Base-by-base conservation (phyloP, 768 basidiomycete species). In the Psilocybe subaeruginosa region DNA sequence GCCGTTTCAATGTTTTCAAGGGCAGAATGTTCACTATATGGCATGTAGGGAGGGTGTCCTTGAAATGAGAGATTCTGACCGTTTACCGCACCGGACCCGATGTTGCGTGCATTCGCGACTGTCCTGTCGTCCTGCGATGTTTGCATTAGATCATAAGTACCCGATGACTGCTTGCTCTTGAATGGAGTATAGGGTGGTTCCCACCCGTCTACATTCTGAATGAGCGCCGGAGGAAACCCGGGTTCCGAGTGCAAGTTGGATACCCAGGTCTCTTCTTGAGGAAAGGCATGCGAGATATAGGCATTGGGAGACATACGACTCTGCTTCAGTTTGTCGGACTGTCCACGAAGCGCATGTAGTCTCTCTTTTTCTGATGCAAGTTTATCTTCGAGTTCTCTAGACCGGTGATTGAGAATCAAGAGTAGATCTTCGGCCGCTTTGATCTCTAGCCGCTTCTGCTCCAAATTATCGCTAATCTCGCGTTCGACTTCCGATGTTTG, bases 361-460 rank as follows among this genome's bases (percentile, higher is more conserved):
- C 80, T 80, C 64, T 85, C 85, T 74, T 82, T 87, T 73, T 87
- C 86, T 60, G 82, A 79, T 33, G 83, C 79, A 37, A 95, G 80
- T 66, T 77, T 83, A 51, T 88, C 88, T 73, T 95, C 93, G 58
- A 95, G 75, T 67, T 90, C 90, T 63, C 85, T 83, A 48, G 90
- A 86, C 53, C 89, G 86, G 37, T 80, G 78, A 69, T 82, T 87
- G 37, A 92, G 78, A 8, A 84, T 80, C 49, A 80, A 75, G 17
- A 92, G 78, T 14, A 86, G 79, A 54, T 91, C 90, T 71, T 95
- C 91, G 27, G 87, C 74, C n/a, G 71, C 73, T 65, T 83, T 83
- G 51, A 88, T 82, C 66, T 91, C 90, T 64, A 78, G 79, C 70
- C 75, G 82, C 74, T 85, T 89, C 58, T 66, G 72, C 62, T 87